Evolutionary conservation across 495 filamentous ascomycete species (phyloP).

Genomic region (Cenococcum geophilum): DNA sequence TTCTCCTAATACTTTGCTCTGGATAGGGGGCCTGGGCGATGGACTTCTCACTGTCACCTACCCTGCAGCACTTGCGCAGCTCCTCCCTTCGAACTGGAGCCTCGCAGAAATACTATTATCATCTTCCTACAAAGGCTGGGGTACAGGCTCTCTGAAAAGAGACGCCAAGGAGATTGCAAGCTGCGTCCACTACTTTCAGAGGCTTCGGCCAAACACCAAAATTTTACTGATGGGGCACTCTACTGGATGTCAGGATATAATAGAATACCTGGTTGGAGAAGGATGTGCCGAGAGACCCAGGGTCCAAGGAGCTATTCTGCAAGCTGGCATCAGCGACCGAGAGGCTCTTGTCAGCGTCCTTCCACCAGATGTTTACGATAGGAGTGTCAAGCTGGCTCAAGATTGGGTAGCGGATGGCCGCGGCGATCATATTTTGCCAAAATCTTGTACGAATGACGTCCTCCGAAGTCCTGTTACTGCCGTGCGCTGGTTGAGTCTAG

Average conservation of each 20-base stretch:
- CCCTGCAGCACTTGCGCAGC: slow-evolving; percentile 46
- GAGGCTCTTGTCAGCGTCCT: slow-evolving; percentile 50
- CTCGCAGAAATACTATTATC: slow-evolving; percentile 57
- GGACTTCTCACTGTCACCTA: slow-evolving; percentile 66
- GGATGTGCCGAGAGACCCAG: slow-evolving; percentile 32
- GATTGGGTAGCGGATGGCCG: slow-evolving; percentile 48
- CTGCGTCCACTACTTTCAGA: slow-evolving; percentile 64
- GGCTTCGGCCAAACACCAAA: slow-evolving; percentile 41
- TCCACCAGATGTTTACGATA: slow-evolving; percentile 43
- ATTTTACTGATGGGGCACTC: slow-evolving; percentile 87
- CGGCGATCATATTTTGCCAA: slow-evolving; percentile 53
- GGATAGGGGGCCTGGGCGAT: slow-evolving; percentile 79
- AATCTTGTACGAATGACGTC: slow-evolving; percentile 41
- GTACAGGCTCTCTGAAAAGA: slow-evolving; percentile 55
- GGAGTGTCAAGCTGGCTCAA: slow-evolving; percentile 49
- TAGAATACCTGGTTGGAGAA: slow-evolving; percentile 57
- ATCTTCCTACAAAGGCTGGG: slow-evolving; percentile 68
- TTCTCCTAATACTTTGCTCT: slow-evolving; percentile 63
- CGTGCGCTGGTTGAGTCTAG: slow-evolving; percentile 61
- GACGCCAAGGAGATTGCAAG: slow-evolving; percentile 69
- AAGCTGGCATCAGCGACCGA: slow-evolving; percentile 74
- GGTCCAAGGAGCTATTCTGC: slow-evolving; percentile 76
- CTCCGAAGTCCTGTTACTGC: slow-evolving; percentile 60
- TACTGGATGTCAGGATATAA: slow-evolving; percentile 79
- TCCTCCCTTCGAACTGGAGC: slow-evolving; percentile 57